A percentile compares a stretch with the other conserved stretches of the same genome.
Conservation (phyloP, 2,329 filamentous ascomycete genomes). For the Colletotrichum cuscutae region DNA sequence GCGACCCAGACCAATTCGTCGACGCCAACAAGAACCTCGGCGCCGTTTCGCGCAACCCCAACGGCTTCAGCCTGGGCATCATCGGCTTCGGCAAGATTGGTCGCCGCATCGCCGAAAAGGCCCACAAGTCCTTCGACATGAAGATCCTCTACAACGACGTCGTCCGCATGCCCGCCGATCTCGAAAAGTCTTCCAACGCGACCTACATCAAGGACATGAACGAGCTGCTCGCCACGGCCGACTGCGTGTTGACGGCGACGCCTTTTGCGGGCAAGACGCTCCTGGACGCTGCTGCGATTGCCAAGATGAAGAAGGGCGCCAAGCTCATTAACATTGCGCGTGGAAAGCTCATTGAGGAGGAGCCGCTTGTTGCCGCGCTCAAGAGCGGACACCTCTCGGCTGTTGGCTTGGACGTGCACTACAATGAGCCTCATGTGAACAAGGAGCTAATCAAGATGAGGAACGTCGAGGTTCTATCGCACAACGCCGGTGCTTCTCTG, state of each 20-base stretch:
- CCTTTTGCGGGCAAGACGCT: slow-evolving; percentile 74
- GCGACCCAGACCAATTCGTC: slow-evolving; percentile 32
- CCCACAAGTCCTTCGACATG: slow-evolving; percentile 63
- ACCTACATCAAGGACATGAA: slow-evolving; percentile 48
- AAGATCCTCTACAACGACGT: slow-evolving; percentile 69
- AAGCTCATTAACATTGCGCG: slow-evolving; percentile 78
- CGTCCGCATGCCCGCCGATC: slow-evolving; percentile 45
- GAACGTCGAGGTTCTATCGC: slow-evolving; percentile 30
- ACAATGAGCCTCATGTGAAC: slow-evolving; percentile 67
- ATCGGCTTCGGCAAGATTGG: slow-evolving; percentile 71
- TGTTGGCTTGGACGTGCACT: slow-evolving; percentile 76
- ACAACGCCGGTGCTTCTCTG: slow-evolving; percentile 30
- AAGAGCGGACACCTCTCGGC: slow-evolving; percentile 71
- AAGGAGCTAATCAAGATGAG: slow-evolving; percentile 30
- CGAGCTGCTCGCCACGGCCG: slow-evolving; percentile 50
- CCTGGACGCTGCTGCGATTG: slow-evolving; percentile 70
- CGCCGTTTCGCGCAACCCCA: slow-evolving; percentile 27
- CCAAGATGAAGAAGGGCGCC: slow-evolving; percentile 76
- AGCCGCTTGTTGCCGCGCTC: slow-evolving; percentile 73
- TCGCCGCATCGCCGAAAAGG: slow-evolving; percentile 56
- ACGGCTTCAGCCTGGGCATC: slow-evolving; percentile 55
- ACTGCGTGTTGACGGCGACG: slow-evolving; percentile 72
- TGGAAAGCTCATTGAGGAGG: slow-evolving; percentile 78
- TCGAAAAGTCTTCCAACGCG: slow-evolving; percentile 46
- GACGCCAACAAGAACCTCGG: slow-evolving; percentile 33